Percentiles rank a stretch among this genome's conserved stretches.
Conservation (phyloP, 306 rosid species). For the Casuarina cunninghamiana region DNA sequence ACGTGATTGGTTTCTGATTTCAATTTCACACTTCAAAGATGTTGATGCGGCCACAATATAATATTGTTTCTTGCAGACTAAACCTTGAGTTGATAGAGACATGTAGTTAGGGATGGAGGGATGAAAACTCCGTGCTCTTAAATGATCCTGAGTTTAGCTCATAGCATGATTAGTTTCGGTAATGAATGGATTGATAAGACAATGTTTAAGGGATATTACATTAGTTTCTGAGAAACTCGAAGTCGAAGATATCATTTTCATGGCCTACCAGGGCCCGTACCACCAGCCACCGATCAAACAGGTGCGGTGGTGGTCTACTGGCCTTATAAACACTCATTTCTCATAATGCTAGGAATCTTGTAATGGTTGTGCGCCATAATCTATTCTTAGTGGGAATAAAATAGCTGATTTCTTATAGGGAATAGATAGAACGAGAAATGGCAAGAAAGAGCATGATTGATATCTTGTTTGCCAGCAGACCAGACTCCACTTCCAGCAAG, state of each 20-base stretch:
- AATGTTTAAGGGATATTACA: no score
- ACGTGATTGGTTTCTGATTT: no score
- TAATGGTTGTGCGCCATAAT: constrained; percentile 27
- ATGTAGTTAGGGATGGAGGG: no score
- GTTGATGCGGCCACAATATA: no score
- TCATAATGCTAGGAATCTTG: constrained; percentile 21
- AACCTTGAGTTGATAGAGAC: no score
- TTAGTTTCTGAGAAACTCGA: neutral
- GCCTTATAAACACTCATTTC: constrained; percentile 19
- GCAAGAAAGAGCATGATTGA: constrained; percentile 3
- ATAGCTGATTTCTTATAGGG: constrained; percentile 19
- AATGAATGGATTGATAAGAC: no score
- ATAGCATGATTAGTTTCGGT: no score
- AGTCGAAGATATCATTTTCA: neutral
- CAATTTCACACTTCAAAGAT: no score
- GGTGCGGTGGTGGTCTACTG: constrained; percentile 11
- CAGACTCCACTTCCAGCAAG: constrained; percentile 13
- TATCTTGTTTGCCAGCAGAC: constrained; percentile 26
- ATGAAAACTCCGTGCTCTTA: no score
- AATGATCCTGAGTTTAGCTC: no score
- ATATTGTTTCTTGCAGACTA: no score
- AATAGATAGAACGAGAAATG: neutral
- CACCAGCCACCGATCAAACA: constrained; percentile 1
- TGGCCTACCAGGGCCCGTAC: neutral
- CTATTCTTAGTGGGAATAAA: constrained; percentile 1